Evolutionary conservation across 331 rosid genomes (phyloP).

Genomic region (Stylosanthes scabra): DNA sequence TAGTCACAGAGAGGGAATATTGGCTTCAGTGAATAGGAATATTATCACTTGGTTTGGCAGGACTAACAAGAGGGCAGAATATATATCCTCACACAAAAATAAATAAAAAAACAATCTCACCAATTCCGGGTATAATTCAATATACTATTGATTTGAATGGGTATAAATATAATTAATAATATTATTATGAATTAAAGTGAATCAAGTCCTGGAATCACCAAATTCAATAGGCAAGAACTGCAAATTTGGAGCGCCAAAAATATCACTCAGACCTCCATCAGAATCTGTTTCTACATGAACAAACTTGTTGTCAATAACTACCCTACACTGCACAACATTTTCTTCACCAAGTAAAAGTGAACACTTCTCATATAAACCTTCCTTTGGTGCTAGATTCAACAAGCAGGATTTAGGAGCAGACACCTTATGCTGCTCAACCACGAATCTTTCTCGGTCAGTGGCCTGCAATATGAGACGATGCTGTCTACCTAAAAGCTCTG

Average conservation of each 20-base stretch:
- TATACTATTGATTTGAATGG: constrained; percentile 21
- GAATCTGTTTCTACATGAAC: constrained; percentile 73
- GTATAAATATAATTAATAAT: background rate
- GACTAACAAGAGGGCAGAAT: background rate
- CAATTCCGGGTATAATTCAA: constrained; percentile 23
- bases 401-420: constrained; percentile 74
- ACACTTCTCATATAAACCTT: constrained; percentile 85
- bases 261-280: constrained; percentile 35
- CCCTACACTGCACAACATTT: constrained; percentile 59
- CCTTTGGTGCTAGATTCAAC: constrained; percentile 85
- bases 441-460: constrained; percentile 51
- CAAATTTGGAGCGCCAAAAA: constrained; percentile 53
- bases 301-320: constrained; percentile 64
- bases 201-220: constrained; percentile 60
- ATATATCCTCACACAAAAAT: too few relatives aligned
- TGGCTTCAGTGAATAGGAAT: too few relatives aligned
- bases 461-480: constrained; percentile 75
- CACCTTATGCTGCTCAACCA: constrained; percentile 48
- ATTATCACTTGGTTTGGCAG: background rate
- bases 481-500: constrained; percentile 82
- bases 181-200: constrained; percentile 29
- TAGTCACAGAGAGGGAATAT: too few relatives aligned
- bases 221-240: constrained; percentile 72
- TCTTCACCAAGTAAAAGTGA: constrained; percentile 49
- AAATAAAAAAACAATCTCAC: too few relatives aligned